Evolutionary conservation across 257 asterid species (phyloP), one percentile per base, ranked within the genome.

Genomic region (Mentha longifolia): DNA sequence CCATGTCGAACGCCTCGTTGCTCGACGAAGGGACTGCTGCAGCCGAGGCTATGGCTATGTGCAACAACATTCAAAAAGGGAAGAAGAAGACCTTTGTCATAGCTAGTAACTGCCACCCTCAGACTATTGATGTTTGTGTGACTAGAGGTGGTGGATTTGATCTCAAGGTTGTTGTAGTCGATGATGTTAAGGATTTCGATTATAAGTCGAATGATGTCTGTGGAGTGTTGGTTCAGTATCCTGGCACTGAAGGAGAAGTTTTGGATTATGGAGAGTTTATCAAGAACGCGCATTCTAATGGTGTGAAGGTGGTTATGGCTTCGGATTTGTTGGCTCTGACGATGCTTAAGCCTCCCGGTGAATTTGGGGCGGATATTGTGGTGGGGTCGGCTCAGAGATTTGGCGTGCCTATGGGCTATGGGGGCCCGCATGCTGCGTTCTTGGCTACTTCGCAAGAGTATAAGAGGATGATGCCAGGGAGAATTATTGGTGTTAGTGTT

Each of bases 11-110:
- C 60, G 96, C 96, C n/a, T 92, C 97, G n/a, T 80, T 92, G 79
- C 80, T 92, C 45, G 97, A 92, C 42, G 97, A 92, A 41, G 96
- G 96, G 49, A 92, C 96, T 0, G 96, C 96, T 0, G 96, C 97
- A 0, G 97, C 97, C 5, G 96, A 92, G 78, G 96, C 96, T 51
- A 92, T 92, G 97, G 90, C 96, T 5, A 92, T 89, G 97, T 92
- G 97, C 70, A 92, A 89, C 59, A 92, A 92, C 55, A 92, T 89
- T 39, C 79, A 60, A 3, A 92, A 89, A 78, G 95, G 96, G 6
- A 92, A 92, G 78, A 89, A 81, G 78, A 89, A 89, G 73, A 92
- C 90, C 7, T 92, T 92, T 73, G 65, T 92, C 3, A 85, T 92
- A 31, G 90, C 97, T 14, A 85, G 82, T 54, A 92, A 89, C 45